Conservation (phyloP, 768 basidiomycete species). For the Amanita inopinata region DNA sequence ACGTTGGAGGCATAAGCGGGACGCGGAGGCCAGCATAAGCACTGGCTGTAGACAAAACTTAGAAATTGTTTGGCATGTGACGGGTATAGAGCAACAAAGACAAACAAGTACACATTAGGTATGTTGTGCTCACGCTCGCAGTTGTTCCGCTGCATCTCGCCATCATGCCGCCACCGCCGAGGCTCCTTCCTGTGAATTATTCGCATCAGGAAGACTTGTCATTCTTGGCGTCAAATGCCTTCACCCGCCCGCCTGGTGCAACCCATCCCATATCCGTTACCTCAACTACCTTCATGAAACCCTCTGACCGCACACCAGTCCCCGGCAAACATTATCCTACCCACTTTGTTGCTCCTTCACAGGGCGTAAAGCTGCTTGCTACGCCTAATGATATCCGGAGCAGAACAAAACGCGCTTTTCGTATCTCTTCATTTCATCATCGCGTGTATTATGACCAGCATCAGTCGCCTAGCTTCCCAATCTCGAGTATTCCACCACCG, state of each 20-base stretch:
- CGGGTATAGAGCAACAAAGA: background rate
- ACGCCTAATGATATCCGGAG: constrained; percentile 1
- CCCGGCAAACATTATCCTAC: too few species aligned
- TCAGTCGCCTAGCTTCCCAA: background rate
- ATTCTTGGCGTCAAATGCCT: constrained; percentile 1
- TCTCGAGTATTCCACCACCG: background rate
- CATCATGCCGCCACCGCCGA: background rate
- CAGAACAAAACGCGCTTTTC: background rate
- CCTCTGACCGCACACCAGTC: background rate
- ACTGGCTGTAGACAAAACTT: background rate
- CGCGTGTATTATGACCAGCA: constrained; percentile 4
- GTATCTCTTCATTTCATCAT: constrained; percentile 1
- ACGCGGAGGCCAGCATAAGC: background rate
- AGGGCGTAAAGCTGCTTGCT: background rate
- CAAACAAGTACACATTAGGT: background rate
- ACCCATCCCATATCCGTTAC: background rate
- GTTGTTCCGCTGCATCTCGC: background rate
- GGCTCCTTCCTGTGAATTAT: background rate
- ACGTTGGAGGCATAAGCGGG: background rate
- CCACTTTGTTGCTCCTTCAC: background rate
- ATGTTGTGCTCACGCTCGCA: background rate
- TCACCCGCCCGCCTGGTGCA: background rate
- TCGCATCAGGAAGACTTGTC: background rate
- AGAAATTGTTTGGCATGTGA: background rate
- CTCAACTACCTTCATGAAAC: background rate